Evolutionary conservation across 2,329 filamentous ascomycete genomes (phyloP).

Genomic region (Aspergillus novofumigatus): DNA sequence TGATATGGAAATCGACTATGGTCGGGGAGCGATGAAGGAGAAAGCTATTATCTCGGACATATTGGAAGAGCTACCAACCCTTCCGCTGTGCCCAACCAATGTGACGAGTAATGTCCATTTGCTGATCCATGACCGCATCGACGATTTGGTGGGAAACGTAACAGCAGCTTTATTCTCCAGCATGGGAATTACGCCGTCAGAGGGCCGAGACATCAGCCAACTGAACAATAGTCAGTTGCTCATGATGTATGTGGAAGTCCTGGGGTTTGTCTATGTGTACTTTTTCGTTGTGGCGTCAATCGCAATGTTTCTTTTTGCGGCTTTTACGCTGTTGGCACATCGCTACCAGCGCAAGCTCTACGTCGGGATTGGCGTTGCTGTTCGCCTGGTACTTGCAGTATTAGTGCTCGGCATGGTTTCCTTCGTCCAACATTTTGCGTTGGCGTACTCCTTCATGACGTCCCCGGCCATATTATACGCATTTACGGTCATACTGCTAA

Average conservation of each 20-base stretch:
- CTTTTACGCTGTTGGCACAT: slow-evolving; percentile 27
- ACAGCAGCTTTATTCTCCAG: slow-evolving; percentile 39
- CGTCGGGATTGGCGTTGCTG: slow-evolving; percentile 21
- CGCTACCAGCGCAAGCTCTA: slow-evolving; percentile 22
- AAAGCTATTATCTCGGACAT: slow-evolving; percentile 30
- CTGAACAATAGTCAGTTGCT: slow-evolving; percentile 29
- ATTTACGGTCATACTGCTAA: slow-evolving; percentile 28
- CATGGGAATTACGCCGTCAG: slow-evolving; percentile 35
- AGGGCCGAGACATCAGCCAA: slow-evolving; percentile 21
- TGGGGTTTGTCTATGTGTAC: slow-evolving; percentile 39
- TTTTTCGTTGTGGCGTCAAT: slow-evolving; percentile 36
- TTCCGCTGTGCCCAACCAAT: slow-evolving; percentile 26
- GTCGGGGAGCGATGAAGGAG: slow-evolving; percentile 28
- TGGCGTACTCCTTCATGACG: slow-evolving; percentile 38
- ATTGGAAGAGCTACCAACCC: slow-evolving; percentile 26
- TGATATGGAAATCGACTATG: slow-evolving; percentile 40
- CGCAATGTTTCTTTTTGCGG: slow-evolving; percentile 34
- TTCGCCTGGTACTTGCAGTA: slow-evolving; percentile 27
- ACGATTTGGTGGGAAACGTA: slow-evolving; percentile 37
- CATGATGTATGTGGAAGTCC: slow-evolving; percentile 33
- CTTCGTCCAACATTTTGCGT: slow-evolving; percentile 28
- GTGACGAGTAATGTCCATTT: slow-evolving; percentile 13
- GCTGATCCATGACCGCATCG: slow-evolving; percentile 25
- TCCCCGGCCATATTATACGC: slow-evolving; percentile 37
- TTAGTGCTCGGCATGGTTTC: slow-evolving; percentile 26